Base-by-base conservation (phyloP, 192 early-diverging fungal species). In the Coemansia sp. region DNA sequence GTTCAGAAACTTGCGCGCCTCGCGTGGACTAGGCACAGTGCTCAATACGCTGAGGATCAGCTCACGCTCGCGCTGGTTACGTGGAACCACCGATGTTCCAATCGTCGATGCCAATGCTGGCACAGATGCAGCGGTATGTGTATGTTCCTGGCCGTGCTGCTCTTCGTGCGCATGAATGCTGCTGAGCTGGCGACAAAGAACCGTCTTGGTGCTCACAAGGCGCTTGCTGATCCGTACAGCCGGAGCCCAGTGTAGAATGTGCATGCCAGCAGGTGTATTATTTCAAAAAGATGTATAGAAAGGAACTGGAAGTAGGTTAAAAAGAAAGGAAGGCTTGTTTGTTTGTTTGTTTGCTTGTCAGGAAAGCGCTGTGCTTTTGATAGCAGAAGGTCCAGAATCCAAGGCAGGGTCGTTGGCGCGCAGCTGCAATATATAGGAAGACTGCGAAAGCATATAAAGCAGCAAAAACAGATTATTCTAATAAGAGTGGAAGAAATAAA, bases 1-100 rank as follows among this genome's bases (percentile, higher is more conserved):
- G 61, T 72, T 75, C 14, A 83, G 52, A 22, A 83, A 83, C 62
- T 75, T 75, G 67, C 76, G 81, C 7, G 81, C 76, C 61, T 83
- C 81, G 30, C 76, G 76, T 0, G 68, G 81, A 49, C 81, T 83
- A 2, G 81, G 81, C 8, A 78, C 72, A 2, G 76, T 71, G 70
- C 76, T 78, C 0, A 83, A 64, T 17, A 83, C 81, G 55, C 56
- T 78, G 42, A 83, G 67, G 31, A 83, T 83, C 54, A 83, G 69
- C 31, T 83, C 81, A 8, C 81, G 75, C 57, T 74, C 66, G 52
- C 76, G 72, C 10, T 60, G 61, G 56, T 58, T 25, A 3, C 56
- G 58, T 17, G 17, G 16, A 6, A 32, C 22, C n/a, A 20, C 66
- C 48, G 22, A 56, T 17, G 12, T 52, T 50, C 38, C 30, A 11